A percentile compares a stretch with the other conserved stretches of the same genome.
These are phyloP conservation scores for Coemansia sp. DNA, from an alignment of 192 early-diverging fungal genomes.

Conservation along the genomic window DNA sequence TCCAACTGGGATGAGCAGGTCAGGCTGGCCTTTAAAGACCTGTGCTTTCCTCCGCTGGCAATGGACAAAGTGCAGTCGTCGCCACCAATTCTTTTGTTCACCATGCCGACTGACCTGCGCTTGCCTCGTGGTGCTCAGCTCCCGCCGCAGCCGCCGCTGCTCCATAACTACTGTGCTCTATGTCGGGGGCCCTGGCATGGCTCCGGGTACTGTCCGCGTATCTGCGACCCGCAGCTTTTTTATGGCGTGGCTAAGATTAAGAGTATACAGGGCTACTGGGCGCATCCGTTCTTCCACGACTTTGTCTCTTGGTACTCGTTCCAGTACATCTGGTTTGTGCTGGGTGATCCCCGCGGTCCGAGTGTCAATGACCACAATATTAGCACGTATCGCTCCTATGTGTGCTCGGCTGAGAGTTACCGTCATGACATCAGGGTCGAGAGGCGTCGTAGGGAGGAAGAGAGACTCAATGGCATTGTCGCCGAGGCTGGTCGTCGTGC, in stretches of 20 bases:
- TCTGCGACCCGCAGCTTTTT: slow-evolving; percentile 18
- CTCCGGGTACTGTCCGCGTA: slow-evolving; percentile 19
- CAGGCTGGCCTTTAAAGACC: not conserved
- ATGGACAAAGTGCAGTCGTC: not conserved
- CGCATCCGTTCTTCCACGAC: slow-evolving; percentile 11
- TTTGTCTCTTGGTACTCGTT: slow-evolving; percentile 42
- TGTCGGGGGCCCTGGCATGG: slow-evolving; percentile 10
- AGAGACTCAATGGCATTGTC: not conserved
- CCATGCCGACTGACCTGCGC: slow-evolving; percentile 29
- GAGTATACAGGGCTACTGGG: slow-evolving; percentile 20
- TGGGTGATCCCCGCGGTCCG: slow-evolving; percentile 14
- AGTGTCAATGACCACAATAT: not conserved
- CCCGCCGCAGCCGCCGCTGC: slow-evolving; percentile 18
- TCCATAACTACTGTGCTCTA: not conserved
- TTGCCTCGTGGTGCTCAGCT: slow-evolving; percentile 5
- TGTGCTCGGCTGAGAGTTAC: not conserved
- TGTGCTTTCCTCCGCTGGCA: not conserved
- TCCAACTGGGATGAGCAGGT: not conserved
- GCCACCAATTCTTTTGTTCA: slow-evolving; percentile 28
- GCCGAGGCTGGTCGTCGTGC: not conserved
- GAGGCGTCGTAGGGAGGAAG: not conserved
- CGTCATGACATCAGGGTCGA: not conserved
- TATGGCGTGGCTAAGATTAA: slow-evolving; percentile 4
- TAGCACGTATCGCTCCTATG: not conserved
- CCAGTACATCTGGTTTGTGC: slow-evolving; percentile 51